Conservation (phyloP, 2,329 filamentous ascomycete genomes). For the Exophiala calicioides region DNA sequence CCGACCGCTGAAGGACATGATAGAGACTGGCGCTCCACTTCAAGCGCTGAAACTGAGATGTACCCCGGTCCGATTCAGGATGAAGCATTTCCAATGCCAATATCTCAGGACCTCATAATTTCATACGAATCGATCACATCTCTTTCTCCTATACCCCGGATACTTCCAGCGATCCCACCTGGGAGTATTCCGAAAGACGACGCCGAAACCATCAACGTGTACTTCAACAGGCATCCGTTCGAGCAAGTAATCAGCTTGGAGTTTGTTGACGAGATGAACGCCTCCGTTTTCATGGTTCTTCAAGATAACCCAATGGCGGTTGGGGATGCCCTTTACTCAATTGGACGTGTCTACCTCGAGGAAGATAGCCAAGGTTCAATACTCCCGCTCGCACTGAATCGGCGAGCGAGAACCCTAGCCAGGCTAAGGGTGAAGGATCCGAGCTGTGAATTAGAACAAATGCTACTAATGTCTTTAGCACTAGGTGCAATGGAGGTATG, state of each 20-base stretch:
- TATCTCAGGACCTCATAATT: neutral
- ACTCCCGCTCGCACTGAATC: neutral
- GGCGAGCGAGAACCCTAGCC: neutral
- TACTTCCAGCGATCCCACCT: slow-evolving; percentile 27
- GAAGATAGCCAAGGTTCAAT: neutral
- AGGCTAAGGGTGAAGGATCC: neutral
- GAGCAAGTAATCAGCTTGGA: slow-evolving; percentile 35
- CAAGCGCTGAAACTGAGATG: neutral
- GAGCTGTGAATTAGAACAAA: neutral
- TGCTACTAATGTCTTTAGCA: neutral
- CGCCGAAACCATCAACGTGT: slow-evolving; percentile 33
- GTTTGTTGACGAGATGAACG: slow-evolving; percentile 39
- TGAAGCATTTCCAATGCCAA: neutral
- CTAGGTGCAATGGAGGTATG: neutral
- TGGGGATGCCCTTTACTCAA: slow-evolving; percentile 34
- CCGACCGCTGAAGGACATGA: neutral
- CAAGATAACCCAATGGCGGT: slow-evolving; percentile 34
- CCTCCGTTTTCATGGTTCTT: slow-evolving; percentile 35
- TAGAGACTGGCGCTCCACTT: neutral
- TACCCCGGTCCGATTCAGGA: neutral
- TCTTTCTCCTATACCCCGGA: slow-evolving; percentile 1
- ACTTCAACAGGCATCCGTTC: slow-evolving; percentile 35
- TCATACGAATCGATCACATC: neutral
- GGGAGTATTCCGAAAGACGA: slow-evolving; percentile 32
- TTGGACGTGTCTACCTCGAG: slow-evolving; percentile 22